Conservation (phyloP, 179 eudicot genomes). For the Beta lomatogona region DNA sequence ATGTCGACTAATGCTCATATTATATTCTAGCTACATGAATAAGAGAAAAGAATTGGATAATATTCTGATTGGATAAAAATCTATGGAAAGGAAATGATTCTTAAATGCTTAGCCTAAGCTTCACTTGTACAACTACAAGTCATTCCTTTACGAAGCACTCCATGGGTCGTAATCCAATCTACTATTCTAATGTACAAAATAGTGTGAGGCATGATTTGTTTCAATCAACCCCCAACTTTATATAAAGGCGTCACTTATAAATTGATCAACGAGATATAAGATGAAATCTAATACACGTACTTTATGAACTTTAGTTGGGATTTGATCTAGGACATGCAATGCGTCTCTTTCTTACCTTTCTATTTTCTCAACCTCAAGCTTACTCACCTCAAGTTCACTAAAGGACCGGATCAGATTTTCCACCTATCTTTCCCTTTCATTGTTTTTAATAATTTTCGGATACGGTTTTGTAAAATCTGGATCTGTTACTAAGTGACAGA, state of each 20-base stretch:
- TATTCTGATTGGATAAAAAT: background rate
- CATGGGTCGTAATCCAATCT: background rate
- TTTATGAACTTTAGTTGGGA: background rate
- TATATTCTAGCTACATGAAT: too few relatives aligned
- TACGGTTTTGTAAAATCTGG: too few relatives aligned
- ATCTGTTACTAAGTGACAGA: too few relatives aligned
- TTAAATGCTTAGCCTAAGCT: background rate
- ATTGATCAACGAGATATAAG: background rate
- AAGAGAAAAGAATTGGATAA: background rate
- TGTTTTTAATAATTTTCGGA: too few relatives aligned
- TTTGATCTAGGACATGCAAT: background rate
- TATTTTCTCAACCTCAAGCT: background rate
- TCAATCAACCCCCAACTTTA: slow-evolving; percentile 17
- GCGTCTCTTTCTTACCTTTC: background rate
- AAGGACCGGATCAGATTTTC: too few relatives aligned
- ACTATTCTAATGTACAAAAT: background rate
- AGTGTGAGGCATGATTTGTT: slow-evolving; percentile 15
- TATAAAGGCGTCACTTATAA: background rate
- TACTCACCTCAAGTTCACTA: too few relatives aligned
- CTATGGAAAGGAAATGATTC: background rate
- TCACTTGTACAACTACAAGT: background rate
- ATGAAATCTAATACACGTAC: slow-evolving; percentile 5
- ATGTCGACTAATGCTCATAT: too few relatives aligned
- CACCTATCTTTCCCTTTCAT: too few relatives aligned
- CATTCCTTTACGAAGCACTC: background rate